phyloP scores from a whole-genome alignment of 305 asterid genomes.

The Solanum hybrid region DNA sequence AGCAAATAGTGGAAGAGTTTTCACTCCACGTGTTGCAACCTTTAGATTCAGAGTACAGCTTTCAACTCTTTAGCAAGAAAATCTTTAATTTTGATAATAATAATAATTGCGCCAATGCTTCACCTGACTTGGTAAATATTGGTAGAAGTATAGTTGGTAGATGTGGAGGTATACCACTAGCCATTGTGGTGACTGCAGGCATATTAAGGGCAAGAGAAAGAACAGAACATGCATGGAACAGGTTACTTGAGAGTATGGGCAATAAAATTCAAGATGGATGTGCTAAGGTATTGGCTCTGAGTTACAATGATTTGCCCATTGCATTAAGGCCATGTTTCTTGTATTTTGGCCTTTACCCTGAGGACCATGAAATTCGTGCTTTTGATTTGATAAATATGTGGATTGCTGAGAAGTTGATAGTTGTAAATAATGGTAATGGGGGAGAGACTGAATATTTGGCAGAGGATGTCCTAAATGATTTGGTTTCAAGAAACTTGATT shows the following conservation, averaged over 20 bases:
- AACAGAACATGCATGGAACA: not conserved
- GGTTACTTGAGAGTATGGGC: not conserved
- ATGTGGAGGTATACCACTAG: slow-evolving; percentile 9
- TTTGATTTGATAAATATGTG: not conserved
- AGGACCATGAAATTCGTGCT: not conserved
- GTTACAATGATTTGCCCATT: slow-evolving; percentile 11
- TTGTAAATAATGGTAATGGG: too few species aligned
- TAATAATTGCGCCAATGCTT: not conserved
- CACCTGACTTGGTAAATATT: not conserved
- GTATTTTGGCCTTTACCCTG: not conserved
- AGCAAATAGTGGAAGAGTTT: not conserved
- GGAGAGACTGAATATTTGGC: not conserved
- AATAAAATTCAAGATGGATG: not conserved
- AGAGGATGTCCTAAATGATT: not conserved
- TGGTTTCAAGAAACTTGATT: slow-evolving; percentile 4
- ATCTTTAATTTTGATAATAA: not conserved
- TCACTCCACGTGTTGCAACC: not conserved
- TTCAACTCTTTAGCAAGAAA: slow-evolving; percentile 4
- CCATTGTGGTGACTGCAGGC: not conserved
- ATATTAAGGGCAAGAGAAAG: slow-evolving; percentile 1
- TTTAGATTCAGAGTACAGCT: not conserved
- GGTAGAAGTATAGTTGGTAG: not conserved
- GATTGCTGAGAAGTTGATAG: not conserved
- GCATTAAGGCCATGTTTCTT: slow-evolving; percentile 13
- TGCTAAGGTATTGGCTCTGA: not conserved